Conservation (phyloP, 1,139 yeast genomes). For the Pneumocystis wakefieldiae region DNA sequence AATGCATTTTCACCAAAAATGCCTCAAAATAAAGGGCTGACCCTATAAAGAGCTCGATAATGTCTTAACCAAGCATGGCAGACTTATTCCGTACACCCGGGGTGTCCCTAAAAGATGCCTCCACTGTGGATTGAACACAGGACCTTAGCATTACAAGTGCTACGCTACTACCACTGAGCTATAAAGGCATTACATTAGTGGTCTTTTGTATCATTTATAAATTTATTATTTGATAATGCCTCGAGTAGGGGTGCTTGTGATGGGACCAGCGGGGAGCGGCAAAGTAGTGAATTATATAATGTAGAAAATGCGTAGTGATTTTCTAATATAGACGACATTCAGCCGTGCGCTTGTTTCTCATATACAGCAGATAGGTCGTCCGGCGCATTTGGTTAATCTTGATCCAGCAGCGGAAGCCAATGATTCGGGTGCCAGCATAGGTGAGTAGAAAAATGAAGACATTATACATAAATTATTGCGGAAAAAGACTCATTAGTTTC, state of each 20-base stretch:
- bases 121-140: slow-evolving; percentile 1
- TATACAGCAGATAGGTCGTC: slow-evolving; percentile 78
- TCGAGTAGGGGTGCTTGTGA: slow-evolving; percentile 82
- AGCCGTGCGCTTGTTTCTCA: slow-evolving; percentile 77
- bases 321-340: slow-evolving; percentile 44
- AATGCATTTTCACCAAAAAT: background rate
- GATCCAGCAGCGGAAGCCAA: slow-evolving; percentile 97
- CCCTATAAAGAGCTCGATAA: too few species aligned
- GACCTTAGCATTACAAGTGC: slow-evolving; percentile 1
- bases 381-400: slow-evolving; percentile 85
- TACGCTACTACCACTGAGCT: slow-evolving; percentile 1
- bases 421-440: slow-evolving; percentile 74
- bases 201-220: too few species aligned
- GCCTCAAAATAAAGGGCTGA: too few species aligned
- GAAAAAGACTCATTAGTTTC: background rate
- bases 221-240: slow-evolving; percentile 40
- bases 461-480: background rate
- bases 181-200: background rate
- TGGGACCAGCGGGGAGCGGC: slow-evolving; percentile 98
- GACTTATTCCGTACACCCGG: background rate
- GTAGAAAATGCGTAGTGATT: background rate
- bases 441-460: background rate
- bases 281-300: slow-evolving; percentile 27
- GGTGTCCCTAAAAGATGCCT: background rate
- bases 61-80: too few species aligned